phyloP scores from a whole-genome alignment of 345 rosid genomes.

The Kandelia obovata region DNA sequence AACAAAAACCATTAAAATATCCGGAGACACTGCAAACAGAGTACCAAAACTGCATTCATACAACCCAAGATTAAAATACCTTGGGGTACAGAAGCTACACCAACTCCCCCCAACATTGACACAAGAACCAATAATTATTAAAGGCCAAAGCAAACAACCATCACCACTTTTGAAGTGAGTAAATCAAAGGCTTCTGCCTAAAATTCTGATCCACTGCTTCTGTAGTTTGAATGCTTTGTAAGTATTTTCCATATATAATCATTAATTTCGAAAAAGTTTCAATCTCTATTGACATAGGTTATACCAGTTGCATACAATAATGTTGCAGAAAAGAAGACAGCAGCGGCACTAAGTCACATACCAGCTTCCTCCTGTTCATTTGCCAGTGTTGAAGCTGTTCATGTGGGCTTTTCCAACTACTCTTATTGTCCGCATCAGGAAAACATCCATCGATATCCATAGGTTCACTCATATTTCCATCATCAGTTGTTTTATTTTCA shows the following conservation, averaged over 20 bases:
- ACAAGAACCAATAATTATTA: neutral
- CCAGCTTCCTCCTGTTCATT: slow-evolving; percentile 94
- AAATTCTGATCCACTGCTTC: no score
- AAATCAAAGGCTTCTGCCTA: no score
- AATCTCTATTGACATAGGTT: no score
- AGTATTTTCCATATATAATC: no score
- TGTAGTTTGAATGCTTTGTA: no score
- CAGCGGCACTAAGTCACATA: slow-evolving; percentile 25
- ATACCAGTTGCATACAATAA: no score
- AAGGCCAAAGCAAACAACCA: no score
- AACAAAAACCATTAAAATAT: neutral
- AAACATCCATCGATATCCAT: slow-evolving; percentile 87
- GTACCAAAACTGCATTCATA: neutral
- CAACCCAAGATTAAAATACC: no score
- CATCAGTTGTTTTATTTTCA: slow-evolving; percentile 69
- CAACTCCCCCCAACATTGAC: neutral
- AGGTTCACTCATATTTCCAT: slow-evolving; percentile 56
- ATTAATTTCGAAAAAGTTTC: no score
- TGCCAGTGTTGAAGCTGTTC: slow-evolving; percentile 99
- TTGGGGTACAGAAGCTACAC: neutral
- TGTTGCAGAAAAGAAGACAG: neutral
- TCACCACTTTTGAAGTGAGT: no score
- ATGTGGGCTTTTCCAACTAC: slow-evolving; percentile 80
- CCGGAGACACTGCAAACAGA: neutral
- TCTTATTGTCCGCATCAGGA: slow-evolving; percentile 67